phyloP scores from a whole-genome alignment of 2,329 filamentous ascomycete species.

The Microcyclospora tardicrescens region DNA sequence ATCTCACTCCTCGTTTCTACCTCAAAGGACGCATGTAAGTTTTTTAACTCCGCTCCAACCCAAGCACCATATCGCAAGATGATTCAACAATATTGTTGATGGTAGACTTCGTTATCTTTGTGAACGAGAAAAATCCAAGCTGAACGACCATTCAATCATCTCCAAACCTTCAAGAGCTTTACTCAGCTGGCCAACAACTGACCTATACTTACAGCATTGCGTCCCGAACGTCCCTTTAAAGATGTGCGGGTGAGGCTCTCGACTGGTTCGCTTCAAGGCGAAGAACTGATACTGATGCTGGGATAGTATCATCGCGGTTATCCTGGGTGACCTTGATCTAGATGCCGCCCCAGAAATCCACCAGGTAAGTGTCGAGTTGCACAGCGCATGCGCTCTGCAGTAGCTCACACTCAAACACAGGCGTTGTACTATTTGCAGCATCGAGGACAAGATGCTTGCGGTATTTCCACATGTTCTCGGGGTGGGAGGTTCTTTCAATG shows the following conservation, averaged over 20 bases:
- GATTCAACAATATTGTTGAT: too few species aligned
- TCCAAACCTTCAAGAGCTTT: background rate
- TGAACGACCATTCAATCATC: background rate
- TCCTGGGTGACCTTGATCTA: slow-evolving; percentile 30
- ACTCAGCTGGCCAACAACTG: background rate
- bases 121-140: background rate
- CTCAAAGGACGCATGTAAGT: too few species aligned
- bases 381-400: background rate
- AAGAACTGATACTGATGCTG: background rate
- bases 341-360: slow-evolving; percentile 26
- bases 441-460: slow-evolving; percentile 68
- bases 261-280: background rate
- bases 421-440: slow-evolving; percentile 34
- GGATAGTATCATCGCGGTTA: slow-evolving; percentile 36
- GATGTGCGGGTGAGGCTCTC: background rate
- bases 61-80: too few species aligned
- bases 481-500: slow-evolving; percentile 76
- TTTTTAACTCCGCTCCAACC: too few species aligned
- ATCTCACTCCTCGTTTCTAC: too few species aligned
- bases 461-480: slow-evolving; percentile 61
- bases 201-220: background rate
- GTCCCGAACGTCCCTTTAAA: background rate
- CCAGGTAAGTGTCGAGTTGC: slow-evolving; percentile 8
- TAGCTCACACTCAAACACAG: background rate
- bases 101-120: background rate